Percentiles rank a stretch among this genome's conserved stretches.
These are phyloP conservation scores for Rauvolfia tetraphylla DNA, from an alignment of 257 asterid genomes.

Conservation along the genomic window DNA sequence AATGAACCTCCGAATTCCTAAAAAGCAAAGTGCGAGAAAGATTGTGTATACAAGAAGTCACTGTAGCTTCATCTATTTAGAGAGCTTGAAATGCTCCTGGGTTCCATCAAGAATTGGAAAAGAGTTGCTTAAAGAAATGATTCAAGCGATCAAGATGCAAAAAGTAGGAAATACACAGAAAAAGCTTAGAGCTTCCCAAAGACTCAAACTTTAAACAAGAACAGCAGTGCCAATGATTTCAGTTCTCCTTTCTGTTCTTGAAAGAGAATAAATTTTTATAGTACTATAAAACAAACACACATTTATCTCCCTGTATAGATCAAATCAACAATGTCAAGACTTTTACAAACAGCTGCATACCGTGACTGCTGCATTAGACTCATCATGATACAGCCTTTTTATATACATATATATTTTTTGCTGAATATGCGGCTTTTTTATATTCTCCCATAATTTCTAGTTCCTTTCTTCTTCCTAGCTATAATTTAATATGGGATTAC, in stretches of 20 bases:
- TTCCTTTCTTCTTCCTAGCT: too few relatives aligned
- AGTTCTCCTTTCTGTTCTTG: conserved; percentile 25
- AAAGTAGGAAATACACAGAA: not conserved
- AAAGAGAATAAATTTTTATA: conserved; percentile 13
- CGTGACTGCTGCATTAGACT: not conserved
- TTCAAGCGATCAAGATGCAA: conserved; percentile 15
- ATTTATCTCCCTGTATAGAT: not conserved
- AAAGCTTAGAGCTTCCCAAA: conserved; percentile 17
- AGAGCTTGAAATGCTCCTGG: not conserved
- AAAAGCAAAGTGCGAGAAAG: conserved; percentile 10
- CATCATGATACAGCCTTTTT: not conserved
- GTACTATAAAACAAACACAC: conserved; percentile 1
- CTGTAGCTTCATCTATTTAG: conserved; percentile 7
- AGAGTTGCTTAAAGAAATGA: not conserved
- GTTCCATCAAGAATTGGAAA: not conserved
- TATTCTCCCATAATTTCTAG: too few relatives aligned
- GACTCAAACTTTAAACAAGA: conserved; percentile 8
- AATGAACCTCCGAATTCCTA: conserved; percentile 17
- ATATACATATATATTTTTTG: too few relatives aligned
- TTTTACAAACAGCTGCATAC: not conserved
- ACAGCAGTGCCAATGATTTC: conserved; percentile 26
- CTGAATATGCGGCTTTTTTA: too few relatives aligned
- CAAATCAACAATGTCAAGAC: not conserved
- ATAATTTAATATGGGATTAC: too few relatives aligned
- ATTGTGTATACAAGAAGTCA: conserved; percentile 19